phyloP scores from a whole-genome alignment of 2,329 filamentous ascomycete species.

The Cytospora schulzeri region DNA sequence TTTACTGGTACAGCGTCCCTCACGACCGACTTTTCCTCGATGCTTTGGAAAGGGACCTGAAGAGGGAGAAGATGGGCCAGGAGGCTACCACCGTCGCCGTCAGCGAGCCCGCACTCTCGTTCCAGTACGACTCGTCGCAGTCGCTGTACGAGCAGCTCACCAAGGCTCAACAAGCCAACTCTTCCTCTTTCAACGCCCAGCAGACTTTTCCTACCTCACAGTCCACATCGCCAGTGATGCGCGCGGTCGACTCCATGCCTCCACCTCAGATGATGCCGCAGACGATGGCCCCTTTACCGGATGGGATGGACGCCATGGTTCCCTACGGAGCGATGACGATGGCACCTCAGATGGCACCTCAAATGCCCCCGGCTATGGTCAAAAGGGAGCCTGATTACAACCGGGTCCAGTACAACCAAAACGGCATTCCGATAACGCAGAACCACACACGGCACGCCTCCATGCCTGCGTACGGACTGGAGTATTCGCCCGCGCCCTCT shows the following conservation, averaged over 20 bases:
- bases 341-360: conserved; percentile 68
- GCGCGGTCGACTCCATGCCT: conserved; percentile 90
- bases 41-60: conserved; percentile 93
- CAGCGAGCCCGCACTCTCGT: conserved; percentile 94
- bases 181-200: conserved; percentile 90
- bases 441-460: conserved; percentile 91
- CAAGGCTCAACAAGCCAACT: conserved; percentile 98
- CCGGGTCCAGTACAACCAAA: conserved; percentile 87
- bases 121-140: conserved; percentile 98
- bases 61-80: conserved; percentile 99
- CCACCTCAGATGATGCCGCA: conserved; percentile 63
- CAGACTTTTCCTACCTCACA: conserved; percentile 74
- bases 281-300: conserved; percentile 57
- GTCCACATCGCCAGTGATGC: conserved; percentile 84
- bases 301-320: conserved; percentile 73
- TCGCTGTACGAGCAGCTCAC: conserved; percentile 99
- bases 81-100: conserved; percentile 96
- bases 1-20: conserved; percentile 99
- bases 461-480: conserved; percentile 93
- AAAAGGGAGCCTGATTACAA: conserved; percentile 88
- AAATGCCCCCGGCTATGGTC: conserved; percentile 71
- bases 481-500: conserved; percentile 96
- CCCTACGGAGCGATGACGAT: conserved; percentile 71
- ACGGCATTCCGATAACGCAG: conserved; percentile 80
- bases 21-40: conserved; percentile 97